Conservation (phyloP, 495 filamentous ascomycete species). For the Daldinia caldariorum region DNA sequence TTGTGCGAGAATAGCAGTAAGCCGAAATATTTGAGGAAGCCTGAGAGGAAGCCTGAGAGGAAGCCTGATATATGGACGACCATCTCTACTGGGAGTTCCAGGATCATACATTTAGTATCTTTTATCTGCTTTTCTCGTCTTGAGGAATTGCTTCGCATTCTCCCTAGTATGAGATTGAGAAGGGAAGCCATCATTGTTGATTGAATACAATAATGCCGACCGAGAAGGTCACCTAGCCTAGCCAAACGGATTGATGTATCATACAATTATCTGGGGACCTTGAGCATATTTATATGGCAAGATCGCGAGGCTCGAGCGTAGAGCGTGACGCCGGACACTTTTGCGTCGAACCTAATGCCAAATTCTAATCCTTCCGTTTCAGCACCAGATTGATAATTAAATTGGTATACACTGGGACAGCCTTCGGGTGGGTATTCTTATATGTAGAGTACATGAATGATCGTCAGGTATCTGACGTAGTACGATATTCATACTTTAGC, state of each 20-base stretch:
- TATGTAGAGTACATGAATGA: neutral
- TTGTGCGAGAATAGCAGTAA: neutral
- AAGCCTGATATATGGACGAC: neutral
- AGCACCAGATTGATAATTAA: neutral
- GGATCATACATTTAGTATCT: neutral
- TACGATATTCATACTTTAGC: neutral
- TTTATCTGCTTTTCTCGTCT: neutral
- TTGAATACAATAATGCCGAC: neutral
- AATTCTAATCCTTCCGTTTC: neutral
- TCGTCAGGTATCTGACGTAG: neutral
- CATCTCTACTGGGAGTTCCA: neutral
- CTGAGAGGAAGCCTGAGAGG: too few relatives aligned
- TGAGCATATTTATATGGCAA: too few relatives aligned
- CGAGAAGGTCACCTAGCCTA: too few relatives aligned
- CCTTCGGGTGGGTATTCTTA: neutral
- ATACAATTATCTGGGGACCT: too few relatives aligned
- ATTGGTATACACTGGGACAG: neutral
- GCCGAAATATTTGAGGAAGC: neutral
- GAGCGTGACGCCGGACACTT: neutral
- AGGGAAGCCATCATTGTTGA: neutral
- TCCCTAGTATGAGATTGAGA: neutral
- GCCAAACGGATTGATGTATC: too few relatives aligned
- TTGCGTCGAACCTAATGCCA: neutral
- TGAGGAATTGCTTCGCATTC: neutral
- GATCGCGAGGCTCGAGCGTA: neutral